Percentiles rank a stretch among this genome's conserved stretches.
Conservation (phyloP, 352 stramenopile species). For the Pythium myriotylum region DNA sequence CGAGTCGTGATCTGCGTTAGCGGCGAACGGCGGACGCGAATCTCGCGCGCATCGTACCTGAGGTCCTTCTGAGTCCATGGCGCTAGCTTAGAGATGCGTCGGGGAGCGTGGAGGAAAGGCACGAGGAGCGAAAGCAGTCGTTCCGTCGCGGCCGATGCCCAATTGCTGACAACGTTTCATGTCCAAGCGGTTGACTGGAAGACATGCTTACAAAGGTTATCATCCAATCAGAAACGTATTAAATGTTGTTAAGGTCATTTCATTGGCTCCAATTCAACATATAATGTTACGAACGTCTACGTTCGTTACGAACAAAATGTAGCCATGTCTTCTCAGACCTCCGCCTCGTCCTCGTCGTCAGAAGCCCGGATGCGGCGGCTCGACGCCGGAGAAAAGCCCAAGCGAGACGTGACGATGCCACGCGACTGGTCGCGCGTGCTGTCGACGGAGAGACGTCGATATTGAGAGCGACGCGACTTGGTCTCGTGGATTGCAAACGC, state of each 20-base stretch:
- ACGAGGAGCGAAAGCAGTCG: too few species aligned
- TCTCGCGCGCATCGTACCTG: constrained; percentile 22
- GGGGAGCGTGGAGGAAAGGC: too few species aligned
- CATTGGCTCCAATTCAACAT: constrained; percentile 12
- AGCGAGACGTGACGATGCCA: neutral
- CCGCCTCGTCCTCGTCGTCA: constrained; percentile 5
- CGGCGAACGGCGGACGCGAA: neutral
- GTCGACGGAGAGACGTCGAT: constrained; percentile 20
- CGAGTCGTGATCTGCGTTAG: neutral
- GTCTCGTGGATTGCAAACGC: constrained; percentile 21
- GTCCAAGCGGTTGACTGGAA: constrained; percentile 34
- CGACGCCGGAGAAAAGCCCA: neutral
- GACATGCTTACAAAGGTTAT: constrained; percentile 24
- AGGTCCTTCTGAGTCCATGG: constrained; percentile 45
- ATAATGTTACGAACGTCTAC: constrained; percentile 10
- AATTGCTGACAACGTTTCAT: constrained; percentile 33
- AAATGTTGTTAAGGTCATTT: neutral
- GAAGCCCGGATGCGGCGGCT: neutral
- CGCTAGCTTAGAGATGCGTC: neutral
- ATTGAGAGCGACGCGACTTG: constrained; percentile 28
- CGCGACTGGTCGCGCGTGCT: too few species aligned
- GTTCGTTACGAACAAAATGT: constrained; percentile 5
- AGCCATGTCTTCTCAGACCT: constrained; percentile 22
- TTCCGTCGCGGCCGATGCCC: neutral
- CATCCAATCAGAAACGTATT: constrained; percentile 17